Percentiles rank a stretch among this genome's conserved stretches.
Evolutionary conservation across 2,329 filamentous ascomycete species (phyloP).

Genomic region (Penicillium sumatraense): DNA sequence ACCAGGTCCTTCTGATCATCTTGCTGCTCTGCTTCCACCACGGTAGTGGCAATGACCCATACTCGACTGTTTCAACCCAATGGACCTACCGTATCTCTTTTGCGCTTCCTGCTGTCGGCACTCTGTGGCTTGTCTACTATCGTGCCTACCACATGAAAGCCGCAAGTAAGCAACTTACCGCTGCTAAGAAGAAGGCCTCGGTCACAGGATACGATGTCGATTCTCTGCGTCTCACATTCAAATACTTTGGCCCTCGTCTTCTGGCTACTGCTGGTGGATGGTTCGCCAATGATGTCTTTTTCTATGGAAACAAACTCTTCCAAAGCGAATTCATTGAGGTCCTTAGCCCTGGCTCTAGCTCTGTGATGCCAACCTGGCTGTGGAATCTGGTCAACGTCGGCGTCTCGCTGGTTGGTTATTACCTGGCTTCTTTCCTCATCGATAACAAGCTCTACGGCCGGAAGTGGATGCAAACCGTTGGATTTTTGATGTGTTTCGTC

Average conservation of each 20-base stretch:
- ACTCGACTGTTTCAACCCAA: conserved; percentile 76
- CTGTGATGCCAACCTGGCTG: conserved; percentile 84
- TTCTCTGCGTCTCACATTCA: conserved; percentile 77
- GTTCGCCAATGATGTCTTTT: conserved; percentile 98
- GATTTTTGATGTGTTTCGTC: conserved; percentile 91
- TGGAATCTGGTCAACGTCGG: conserved; percentile 93
- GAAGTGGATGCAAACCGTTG: conserved; percentile 94
- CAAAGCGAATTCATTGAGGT: conserved; percentile 87
- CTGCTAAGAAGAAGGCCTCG: conserved; percentile 81
- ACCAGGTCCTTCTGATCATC: conserved; percentile 87
- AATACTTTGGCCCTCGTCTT: conserved; percentile 83
- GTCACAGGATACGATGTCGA: conserved; percentile 93
- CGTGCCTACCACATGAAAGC: conserved; percentile 93
- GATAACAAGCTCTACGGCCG: conserved; percentile 97
- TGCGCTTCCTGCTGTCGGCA: conserved; percentile 86
- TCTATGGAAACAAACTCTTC: conserved; percentile 99
- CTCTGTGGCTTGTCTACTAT: conserved; percentile 94
- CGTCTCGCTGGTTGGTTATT: conserved; percentile 86
- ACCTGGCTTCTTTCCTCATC: conserved; percentile 83
- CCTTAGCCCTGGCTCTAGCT: conserved; percentile 69
- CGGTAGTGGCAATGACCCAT: conserved; percentile 74
- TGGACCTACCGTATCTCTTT: conserved; percentile 94
- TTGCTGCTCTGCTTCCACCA: conserved; percentile 88
- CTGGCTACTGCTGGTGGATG: conserved; percentile 85
- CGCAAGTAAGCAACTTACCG: conserved; percentile 78